Conservation (phyloP, 176 grass and related monocot genomes). For the Poa annua region DNA sequence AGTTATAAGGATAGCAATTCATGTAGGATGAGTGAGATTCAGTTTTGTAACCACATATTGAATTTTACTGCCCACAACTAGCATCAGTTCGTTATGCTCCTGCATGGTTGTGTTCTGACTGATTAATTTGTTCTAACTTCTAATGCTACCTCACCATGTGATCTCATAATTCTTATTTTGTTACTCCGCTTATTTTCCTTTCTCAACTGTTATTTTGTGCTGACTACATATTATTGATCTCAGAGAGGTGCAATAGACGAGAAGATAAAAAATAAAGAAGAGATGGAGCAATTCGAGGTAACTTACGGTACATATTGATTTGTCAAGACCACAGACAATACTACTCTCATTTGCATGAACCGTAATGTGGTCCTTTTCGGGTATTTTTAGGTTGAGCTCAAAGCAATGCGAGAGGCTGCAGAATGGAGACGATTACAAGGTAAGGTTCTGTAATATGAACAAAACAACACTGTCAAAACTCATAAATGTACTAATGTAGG, state of each 20-base stretch:
- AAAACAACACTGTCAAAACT: not conserved
- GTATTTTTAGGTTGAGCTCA: constrained; percentile 71
- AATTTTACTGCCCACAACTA: not conserved
- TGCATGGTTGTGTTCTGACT: not conserved
- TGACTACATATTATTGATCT: constrained; percentile 33
- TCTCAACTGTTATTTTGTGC: constrained; percentile 26
- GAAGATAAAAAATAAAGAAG: constrained; percentile 92
- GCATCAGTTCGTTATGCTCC: not conserved
- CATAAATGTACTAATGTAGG: not conserved
- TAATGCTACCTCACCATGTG: constrained; percentile 5
- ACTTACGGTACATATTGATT: constrained; percentile 14
- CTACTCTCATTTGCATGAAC: not conserved
- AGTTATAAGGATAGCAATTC: not conserved
- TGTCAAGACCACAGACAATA: not conserved
- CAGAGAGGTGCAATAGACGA: constrained; percentile 88
- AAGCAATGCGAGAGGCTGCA: constrained; percentile 83
- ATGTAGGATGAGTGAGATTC: not conserved
- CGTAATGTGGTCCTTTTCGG: constrained; percentile 3
- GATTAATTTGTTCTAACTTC: not conserved
- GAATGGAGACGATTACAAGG: constrained; percentile 96
- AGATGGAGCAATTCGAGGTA: constrained; percentile 93
- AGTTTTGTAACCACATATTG: not conserved
- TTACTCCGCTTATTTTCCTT: not conserved
- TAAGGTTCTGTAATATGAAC: constrained; percentile 7
- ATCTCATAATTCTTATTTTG: constrained; percentile 1